Conservation (phyloP, 345 rosid genomes). For the Abelmoschus esculentus region DNA sequence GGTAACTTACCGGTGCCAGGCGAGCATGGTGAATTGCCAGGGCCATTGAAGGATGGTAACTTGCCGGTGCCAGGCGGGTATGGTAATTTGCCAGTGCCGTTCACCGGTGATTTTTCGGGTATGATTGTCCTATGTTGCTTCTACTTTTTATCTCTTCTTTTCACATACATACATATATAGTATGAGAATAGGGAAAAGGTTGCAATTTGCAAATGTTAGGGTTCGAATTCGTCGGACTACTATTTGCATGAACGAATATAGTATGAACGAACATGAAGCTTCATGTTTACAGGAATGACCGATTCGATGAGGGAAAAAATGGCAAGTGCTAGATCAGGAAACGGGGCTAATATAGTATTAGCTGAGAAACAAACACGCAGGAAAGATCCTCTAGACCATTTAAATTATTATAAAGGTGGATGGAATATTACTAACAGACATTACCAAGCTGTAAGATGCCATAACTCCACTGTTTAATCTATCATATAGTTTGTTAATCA, state of each 20-base stretch:
- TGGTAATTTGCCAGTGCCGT: too few relatives aligned
- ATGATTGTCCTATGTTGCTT: background rate
- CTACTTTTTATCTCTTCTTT: too few relatives aligned
- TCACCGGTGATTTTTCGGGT: background rate
- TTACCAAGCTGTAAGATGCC: slow-evolving; percentile 58
- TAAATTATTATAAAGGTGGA: slow-evolving; percentile 53
- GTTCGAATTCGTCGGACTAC: too few relatives aligned
- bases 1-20: background rate
- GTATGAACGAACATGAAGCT: too few relatives aligned
- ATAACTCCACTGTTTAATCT: too few relatives aligned
- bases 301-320: background rate
- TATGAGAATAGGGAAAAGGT: too few relatives aligned
- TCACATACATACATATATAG: too few relatives aligned
- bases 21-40: background rate
- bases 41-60: background rate
- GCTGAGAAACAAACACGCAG: slow-evolving; percentile 61
- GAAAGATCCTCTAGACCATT: slow-evolving; percentile 55
- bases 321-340: background rate
- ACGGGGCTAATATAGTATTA: slow-evolving; percentile 30
- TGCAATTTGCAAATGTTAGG: too few relatives aligned
- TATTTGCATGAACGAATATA: too few relatives aligned
- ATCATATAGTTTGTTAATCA: too few relatives aligned
- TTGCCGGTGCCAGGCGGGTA: background rate
- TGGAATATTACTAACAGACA: slow-evolving; percentile 61
- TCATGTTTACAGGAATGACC: background rate